These are phyloP conservation scores for Pisolithus orientalis DNA, from an alignment of 768 basidiomycete genomes.

Conservation along the genomic window DNA sequence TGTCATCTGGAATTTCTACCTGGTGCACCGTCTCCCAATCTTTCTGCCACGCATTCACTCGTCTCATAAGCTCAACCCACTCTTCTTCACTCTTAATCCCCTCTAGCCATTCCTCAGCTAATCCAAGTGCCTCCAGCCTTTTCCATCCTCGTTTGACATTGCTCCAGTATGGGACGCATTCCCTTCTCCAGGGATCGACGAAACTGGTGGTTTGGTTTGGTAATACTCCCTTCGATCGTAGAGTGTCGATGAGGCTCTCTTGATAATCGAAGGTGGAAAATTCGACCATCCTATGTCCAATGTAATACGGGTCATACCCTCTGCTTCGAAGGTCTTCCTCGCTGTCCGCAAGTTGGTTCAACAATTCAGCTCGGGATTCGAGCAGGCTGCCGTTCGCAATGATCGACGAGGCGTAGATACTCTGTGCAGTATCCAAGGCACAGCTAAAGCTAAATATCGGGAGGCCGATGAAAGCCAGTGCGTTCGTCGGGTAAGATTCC, in stretches of 20 bases:
- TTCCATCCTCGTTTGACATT: slow-evolving; percentile 30
- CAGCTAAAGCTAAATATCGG: slow-evolving; percentile 43
- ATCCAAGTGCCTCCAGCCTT: slow-evolving; percentile 35
- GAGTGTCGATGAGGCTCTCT: slow-evolving; percentile 22
- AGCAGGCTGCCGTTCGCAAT: slow-evolving; percentile 39
- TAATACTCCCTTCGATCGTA: slow-evolving; percentile 25
- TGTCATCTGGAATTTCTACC: not conserved
- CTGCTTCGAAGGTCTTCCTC: slow-evolving; percentile 35
- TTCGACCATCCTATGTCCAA: slow-evolving; percentile 41
- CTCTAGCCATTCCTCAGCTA: slow-evolving; percentile 35
- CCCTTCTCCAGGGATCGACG: slow-evolving; percentile 46
- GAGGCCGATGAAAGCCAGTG: slow-evolving; percentile 51
- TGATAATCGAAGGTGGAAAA: slow-evolving; percentile 34
- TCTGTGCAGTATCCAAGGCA: slow-evolving; percentile 45
- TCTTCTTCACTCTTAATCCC: slow-evolving; percentile 42
- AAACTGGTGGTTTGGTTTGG: slow-evolving; percentile 38
- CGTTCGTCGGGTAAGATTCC: slow-evolving; percentile 40
- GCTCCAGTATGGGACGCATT: slow-evolving; percentile 22
- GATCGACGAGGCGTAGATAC: slow-evolving; percentile 38
- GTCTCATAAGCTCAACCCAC: slow-evolving; percentile 41
- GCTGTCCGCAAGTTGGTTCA: slow-evolving; percentile 33
- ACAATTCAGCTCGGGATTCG: slow-evolving; percentile 32
- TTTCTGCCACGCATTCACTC: slow-evolving; percentile 41
- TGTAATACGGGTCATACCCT: slow-evolving; percentile 43
- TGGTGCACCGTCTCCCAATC: slow-evolving; percentile 35